phyloP scores from a whole-genome alignment of 805 yeast species.

The Tetrapisispora nanseiensis region DNA sequence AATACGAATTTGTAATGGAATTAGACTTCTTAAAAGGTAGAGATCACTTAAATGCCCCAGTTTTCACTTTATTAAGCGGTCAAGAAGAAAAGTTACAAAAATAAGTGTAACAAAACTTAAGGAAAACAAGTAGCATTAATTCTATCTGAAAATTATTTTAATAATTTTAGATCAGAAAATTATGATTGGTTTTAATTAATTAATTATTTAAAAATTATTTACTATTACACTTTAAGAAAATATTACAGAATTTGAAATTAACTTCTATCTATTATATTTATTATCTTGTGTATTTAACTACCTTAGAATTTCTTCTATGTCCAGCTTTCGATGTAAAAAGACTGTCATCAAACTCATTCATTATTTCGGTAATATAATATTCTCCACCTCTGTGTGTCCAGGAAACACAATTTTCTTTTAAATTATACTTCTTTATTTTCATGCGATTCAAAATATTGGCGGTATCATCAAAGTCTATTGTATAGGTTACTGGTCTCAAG shows the following conservation, averaged over 20 bases:
- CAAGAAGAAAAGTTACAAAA: constrained; percentile 45
- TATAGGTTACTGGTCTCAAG: constrained; percentile 65
- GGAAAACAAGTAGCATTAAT: too few relatives aligned
- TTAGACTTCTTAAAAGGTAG: constrained; percentile 91
- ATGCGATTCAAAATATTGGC: constrained; percentile 55
- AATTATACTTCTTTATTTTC: constrained; percentile 50
- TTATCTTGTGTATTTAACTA: constrained; percentile 22
- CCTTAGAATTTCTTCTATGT: constrained; percentile 14
- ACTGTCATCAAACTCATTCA: constrained; percentile 30
- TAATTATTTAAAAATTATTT: too few relatives aligned
- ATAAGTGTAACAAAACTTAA: too few relatives aligned
- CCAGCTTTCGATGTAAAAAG: constrained; percentile 19
- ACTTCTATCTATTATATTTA: too few relatives aligned
- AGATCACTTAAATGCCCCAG: constrained; percentile 73
- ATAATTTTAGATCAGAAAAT: too few relatives aligned
- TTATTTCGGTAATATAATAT: constrained; percentile 67
- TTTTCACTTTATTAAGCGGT: constrained; percentile 80
- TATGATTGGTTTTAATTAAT: too few relatives aligned
- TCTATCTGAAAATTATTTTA: too few relatives aligned
- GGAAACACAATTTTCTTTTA: constrained; percentile 66
- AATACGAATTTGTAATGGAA: constrained; percentile 86
- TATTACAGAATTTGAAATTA: too few relatives aligned
- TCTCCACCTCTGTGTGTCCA: constrained; percentile 78
- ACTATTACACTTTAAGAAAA: not conserved
- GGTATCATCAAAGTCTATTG: constrained; percentile 43